A percentile compares a stretch with the other conserved stretches of the same genome.
Evolutionary conservation across 805 yeast genomes (phyloP).

Genomic region (Schizosaccharomyces osmophilus): DNA sequence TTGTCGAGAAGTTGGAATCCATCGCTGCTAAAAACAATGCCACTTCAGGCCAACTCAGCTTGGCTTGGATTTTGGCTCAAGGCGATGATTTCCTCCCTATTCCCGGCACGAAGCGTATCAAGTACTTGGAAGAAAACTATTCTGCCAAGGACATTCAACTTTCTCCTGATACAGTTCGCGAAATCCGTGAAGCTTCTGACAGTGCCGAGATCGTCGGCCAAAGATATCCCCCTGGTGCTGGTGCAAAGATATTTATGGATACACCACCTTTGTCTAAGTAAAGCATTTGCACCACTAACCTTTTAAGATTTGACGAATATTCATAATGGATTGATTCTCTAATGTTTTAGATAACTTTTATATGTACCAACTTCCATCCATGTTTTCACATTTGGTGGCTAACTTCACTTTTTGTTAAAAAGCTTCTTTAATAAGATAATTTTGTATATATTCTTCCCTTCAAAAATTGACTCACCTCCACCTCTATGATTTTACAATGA

Average conservation of each 20-base stretch:
- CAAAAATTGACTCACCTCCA: too few relatives aligned
- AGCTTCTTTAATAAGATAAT: too few relatives aligned
- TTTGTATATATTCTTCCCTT: too few relatives aligned
- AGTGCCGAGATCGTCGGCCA: constrained; percentile 6
- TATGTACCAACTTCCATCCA: too few relatives aligned
- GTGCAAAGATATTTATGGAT: not conserved
- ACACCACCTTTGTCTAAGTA: not conserved
- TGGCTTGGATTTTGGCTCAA: constrained; percentile 37
- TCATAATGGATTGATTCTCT: too few relatives aligned
- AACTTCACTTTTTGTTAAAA: too few relatives aligned
- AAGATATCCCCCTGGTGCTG: constrained; percentile 4
- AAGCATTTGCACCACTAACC: too few relatives aligned
- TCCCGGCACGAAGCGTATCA: constrained; percentile 45
- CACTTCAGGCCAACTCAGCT: constrained; percentile 41
- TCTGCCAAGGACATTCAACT: constrained; percentile 6
- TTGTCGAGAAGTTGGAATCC: constrained; percentile 26
- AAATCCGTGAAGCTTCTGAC: constrained; percentile 5
- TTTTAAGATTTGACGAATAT: too few relatives aligned
- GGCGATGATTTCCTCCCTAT: constrained; percentile 36
- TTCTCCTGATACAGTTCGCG: constrained; percentile 5
- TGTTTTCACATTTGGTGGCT: too few relatives aligned
- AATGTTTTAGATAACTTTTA: too few relatives aligned
- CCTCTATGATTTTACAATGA: too few relatives aligned
- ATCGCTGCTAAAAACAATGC: constrained; percentile 24
- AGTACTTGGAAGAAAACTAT: constrained; percentile 39